Base-by-base conservation (phyloP, 2,329 filamentous ascomycete genomes). In the Capronia epimyces region DNA sequence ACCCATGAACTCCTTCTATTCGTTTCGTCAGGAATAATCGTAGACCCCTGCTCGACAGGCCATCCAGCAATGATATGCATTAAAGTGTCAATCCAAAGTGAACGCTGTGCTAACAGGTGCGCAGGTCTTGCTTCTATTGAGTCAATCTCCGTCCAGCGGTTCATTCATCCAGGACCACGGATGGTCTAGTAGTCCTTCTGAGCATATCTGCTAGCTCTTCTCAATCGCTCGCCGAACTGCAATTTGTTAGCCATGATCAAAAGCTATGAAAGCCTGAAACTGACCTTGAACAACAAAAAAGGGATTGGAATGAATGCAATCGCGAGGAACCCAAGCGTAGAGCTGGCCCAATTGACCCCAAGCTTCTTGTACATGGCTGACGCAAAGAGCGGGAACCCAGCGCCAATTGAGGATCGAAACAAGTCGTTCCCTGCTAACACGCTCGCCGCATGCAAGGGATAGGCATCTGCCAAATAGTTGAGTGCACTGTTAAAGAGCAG, bases 351-450 rank as follows among this genome's bases (percentile, higher is more conserved):
- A 21, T 65, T 64, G 31, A 69, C 64, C 1, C 69, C 69, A 12
- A 69, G 49, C 1, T 61, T 62, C 3, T 62, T 37, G 37, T 66
- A 69, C 53, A 72, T 66, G 12, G 62, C 60, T 1, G 60, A 56
- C 1, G 66, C 67, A 57, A 70, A 71, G 5, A 60, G 41, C 2
- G 55, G 55, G 36, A 73, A 68, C 0, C 60, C 64, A 0, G 66
- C 71, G 2, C 70, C 71, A 2, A 67, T 66, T 1, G 67, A 53
- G 34, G 69, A 70, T 2, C 70, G 63, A 27, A 72, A 62, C 22
- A 73, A 62, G 2, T 65, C 67, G 16, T 71, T 68, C 3, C 56
- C 70, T 3, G 71, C 71, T 10, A 72, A 60, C 0, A 69, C 71
- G 4, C 65, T 69, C 2, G 71, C 71, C 5, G 65, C 67, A 44